These are phyloP conservation scores for Solanum pimpinellifolium DNA, from an alignment of 257 asterid species.

Conservation along the genomic window DNA sequence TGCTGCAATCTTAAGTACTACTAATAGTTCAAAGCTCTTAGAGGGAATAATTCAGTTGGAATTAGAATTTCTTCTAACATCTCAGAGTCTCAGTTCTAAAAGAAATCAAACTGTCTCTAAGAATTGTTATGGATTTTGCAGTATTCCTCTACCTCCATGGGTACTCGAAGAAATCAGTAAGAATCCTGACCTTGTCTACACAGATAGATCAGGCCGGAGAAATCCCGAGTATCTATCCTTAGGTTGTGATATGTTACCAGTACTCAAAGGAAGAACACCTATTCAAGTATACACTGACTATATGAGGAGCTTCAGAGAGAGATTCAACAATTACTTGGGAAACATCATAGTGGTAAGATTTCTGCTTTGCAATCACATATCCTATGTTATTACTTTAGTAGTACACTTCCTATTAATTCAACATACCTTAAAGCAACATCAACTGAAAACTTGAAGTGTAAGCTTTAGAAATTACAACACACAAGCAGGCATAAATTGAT, in stretches of 20 bases:
- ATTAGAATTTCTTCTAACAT: neutral
- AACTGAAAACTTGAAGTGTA: neutral
- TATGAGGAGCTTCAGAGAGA: slow-evolving; percentile 71
- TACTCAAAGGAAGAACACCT: slow-evolving; percentile 87
- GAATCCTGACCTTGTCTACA: slow-evolving; percentile 78
- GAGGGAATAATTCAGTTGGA: neutral
- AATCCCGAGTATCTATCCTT: slow-evolving; percentile 86
- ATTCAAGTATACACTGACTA: slow-evolving; percentile 80
- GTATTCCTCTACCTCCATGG: slow-evolving; percentile 95
- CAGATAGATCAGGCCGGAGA: slow-evolving; percentile 77
- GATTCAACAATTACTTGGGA: slow-evolving; percentile 61
- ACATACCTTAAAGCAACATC: neutral
- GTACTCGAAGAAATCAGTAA: slow-evolving; percentile 90
- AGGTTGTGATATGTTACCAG: slow-evolving; percentile 76
- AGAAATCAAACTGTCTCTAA: neutral
- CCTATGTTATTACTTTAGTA: neutral
- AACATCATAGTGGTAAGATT: slow-evolving; percentile 50
- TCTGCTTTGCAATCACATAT: slow-evolving; percentile 1
- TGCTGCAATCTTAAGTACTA: neutral
- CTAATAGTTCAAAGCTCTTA: neutral
- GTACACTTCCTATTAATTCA: neutral
- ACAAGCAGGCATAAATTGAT: neutral
- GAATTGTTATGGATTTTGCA: slow-evolving; percentile 15
- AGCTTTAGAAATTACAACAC: neutral
- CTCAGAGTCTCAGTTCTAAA: neutral